These are phyloP conservation scores for Bonia amplexicaulis DNA, from an alignment of 176 grass and related monocot species.

Conservation along the genomic window DNA sequence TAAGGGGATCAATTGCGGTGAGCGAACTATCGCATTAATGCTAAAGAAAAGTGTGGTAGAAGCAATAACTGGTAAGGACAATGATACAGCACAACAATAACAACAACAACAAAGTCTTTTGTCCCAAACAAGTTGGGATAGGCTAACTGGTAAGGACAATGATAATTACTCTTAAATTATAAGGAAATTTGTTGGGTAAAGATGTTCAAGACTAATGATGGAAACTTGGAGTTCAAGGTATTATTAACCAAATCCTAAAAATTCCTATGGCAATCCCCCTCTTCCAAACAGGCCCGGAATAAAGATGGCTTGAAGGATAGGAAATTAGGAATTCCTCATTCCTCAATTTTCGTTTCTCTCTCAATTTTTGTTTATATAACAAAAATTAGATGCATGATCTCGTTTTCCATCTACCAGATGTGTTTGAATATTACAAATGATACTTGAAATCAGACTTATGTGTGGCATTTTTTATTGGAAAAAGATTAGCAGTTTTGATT, in stretches of 20 bases:
- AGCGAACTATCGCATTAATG: background rate
- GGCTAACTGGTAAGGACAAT: background rate
- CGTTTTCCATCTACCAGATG: background rate
- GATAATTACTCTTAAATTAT: background rate
- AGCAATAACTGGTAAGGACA: background rate
- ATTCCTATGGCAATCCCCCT: background rate
- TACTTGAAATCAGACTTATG: background rate
- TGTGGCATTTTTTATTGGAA: background rate
- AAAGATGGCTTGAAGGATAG: background rate
- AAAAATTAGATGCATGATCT: background rate
- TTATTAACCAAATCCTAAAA: background rate
- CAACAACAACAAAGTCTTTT: too few species aligned
- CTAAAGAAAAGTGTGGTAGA: background rate
- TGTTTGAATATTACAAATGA: background rate
- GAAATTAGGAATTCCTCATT: background rate
- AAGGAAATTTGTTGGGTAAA: background rate
- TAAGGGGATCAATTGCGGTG: background rate
- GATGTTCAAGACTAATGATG: background rate
- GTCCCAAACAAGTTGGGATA: too few species aligned
- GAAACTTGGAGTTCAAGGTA: background rate
- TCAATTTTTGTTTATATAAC: background rate
- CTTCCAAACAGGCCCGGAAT: background rate
- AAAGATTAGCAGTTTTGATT: background rate
- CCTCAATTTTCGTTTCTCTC: background rate
- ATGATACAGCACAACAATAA: too few species aligned